Evolutionary conservation across 176 grass and related monocot genomes (phyloP), one percentile per base, ranked within the genome.

Genomic region (Triticum timopheevii): DNA sequence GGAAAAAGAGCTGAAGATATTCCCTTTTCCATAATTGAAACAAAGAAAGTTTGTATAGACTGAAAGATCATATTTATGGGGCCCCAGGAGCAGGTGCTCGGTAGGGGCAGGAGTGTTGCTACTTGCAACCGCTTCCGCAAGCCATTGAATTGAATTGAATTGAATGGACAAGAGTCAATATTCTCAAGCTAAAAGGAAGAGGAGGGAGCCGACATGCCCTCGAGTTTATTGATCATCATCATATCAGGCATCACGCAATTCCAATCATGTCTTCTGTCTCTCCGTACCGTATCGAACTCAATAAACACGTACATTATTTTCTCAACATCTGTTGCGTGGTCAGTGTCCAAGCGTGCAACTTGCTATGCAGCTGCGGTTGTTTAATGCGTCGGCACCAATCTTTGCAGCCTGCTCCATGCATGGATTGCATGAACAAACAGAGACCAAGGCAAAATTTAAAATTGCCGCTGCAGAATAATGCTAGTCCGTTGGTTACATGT

Each of bases 341-440:
- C 81, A 44, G 74, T 81, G 47, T 91, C 81, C 81, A 91, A 76
- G 59, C 76, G 79, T 83, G 83, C 80, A 76, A 81, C 74, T 92
- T 87, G 78, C 70, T 72, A 19, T 39, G 2, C 68, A 68, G 13
- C 65, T 90, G 84, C 66, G 75, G 12, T 80, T 69, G 35, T 64
- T 83, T 76, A 75, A 78, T 80, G 22, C 64, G 44, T 68, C 44
- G 64, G 74, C 68, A 63, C 61, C 62, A 38, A 33, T 78, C 33
- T 67, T 23, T 86, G 45, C 68, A 82, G 56, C 80, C 79, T 36
- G 80, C 56, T 79, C 33, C 25, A 79, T 50, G 72, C 72, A 79
- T 75, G 72, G 10, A 49, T 74, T 40, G 4, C 64, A 47, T 24
- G 35, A 39, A 75, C 31, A 85, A 13, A 8, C 44, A 85, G 59